Percentiles rank a stretch among this genome's conserved stretches.
Conservation (phyloP, 139 green algal species). For the Mychonastes homosphaera region DNA sequence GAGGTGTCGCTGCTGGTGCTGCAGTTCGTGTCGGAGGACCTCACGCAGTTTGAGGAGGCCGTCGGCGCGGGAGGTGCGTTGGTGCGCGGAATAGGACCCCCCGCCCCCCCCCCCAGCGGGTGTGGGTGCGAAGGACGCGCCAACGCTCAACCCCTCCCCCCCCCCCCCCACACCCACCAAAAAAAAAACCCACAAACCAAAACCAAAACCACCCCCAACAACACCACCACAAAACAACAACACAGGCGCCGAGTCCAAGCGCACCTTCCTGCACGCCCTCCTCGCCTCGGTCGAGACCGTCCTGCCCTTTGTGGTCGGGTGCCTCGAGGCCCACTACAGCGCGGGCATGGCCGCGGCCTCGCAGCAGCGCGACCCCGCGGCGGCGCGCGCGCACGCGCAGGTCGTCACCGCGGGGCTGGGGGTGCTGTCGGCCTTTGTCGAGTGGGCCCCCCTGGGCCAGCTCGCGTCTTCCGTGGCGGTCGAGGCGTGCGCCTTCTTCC, state of each 20-base stretch:
- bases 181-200: no score
- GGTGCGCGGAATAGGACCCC: no score
- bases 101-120: no score
- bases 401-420: conserved; percentile 46
- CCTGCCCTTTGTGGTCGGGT: conserved; percentile 48
- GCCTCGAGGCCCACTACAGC: conserved; percentile 31
- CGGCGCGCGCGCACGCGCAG: conserved; percentile 24
- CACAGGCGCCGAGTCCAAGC: conserved; percentile 36
- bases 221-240: no score
- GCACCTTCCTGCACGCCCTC: conserved; percentile 45
- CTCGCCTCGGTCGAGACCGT: conserved; percentile 33
- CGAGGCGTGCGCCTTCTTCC: conserved; percentile 45
- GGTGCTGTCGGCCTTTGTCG: conserved; percentile 32
- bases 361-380: conserved; percentile 11
- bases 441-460: conserved; percentile 57
- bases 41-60: conserved; percentile 51
- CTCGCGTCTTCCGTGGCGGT: conserved; percentile 43
- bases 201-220: no score
- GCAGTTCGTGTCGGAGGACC: conserved; percentile 60
- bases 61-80: neutral
- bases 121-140: no score
- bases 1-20: conserved; percentile 57
- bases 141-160: no score
- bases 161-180: no score
- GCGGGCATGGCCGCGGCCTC: conserved; percentile 22